Evolutionary conservation across 176 grass and related monocot species (phyloP).

Genomic region (Phyllostachys edulis): DNA sequence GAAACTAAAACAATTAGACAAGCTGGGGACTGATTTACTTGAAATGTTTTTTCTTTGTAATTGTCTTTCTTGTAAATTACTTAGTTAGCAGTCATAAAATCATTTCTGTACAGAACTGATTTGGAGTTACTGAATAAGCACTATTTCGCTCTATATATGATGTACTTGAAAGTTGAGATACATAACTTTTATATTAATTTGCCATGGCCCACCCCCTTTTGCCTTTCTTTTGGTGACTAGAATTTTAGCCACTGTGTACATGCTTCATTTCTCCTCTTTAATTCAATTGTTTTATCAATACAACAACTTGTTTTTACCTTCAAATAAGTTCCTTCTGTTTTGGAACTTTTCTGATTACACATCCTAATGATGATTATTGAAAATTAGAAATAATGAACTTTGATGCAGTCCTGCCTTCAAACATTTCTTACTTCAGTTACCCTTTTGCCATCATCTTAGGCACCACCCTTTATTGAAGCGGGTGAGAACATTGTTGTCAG

Average conservation of each 20-base stretch:
- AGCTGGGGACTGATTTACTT: not conserved
- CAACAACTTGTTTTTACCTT: not conserved
- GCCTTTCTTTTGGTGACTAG: not conserved
- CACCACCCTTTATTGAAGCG: conserved; percentile 78
- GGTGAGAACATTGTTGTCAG: conserved; percentile 77
- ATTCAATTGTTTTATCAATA: not conserved
- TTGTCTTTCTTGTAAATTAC: not conserved
- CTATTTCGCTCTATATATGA: not conserved
- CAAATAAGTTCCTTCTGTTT: not conserved
- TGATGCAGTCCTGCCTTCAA: not conserved
- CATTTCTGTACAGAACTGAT: not conserved
- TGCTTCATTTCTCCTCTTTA: not conserved
- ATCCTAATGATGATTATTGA: not conserved
- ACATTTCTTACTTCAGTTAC: conserved; percentile 17
- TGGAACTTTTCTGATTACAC: not conserved
- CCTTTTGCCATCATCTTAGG: conserved; percentile 50
- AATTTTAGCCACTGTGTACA: not conserved
- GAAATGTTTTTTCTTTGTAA: not conserved
- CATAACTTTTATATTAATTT: not conserved
- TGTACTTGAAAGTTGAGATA: not conserved
- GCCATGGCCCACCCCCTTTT: not conserved
- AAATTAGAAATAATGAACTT: conserved; percentile 15
- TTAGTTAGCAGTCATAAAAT: not conserved
- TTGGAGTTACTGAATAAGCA: not conserved
- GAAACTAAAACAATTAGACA: not conserved